Evolutionary conservation across 2,329 filamentous ascomycete genomes (phyloP).

Genomic region (Juglanconis oblonga): DNA sequence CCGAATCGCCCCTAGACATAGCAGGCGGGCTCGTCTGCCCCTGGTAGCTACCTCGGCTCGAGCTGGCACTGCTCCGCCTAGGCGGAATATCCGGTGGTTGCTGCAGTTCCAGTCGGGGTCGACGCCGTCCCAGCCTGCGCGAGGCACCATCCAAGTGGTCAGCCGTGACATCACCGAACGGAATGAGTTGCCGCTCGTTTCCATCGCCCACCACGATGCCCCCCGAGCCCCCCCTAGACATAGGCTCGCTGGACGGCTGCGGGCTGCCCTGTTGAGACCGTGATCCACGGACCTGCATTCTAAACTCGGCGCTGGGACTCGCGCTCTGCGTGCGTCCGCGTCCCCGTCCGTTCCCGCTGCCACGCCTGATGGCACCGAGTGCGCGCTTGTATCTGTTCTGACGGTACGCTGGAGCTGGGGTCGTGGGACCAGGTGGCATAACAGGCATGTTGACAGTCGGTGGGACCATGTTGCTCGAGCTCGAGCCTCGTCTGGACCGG

Average conservation of each 20-base stretch:
- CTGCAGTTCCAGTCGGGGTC: background rate
- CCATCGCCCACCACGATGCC: background rate
- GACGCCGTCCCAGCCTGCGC: background rate
- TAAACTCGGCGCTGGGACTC: conserved; percentile 2
- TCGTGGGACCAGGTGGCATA: background rate
- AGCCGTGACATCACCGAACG: background rate
- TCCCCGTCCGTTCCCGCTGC: background rate
- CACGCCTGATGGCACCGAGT: background rate
- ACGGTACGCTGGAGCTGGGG: background rate
- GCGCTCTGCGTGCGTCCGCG: conserved; percentile 8
- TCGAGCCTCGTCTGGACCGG: conserved; percentile 8
- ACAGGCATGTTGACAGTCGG: background rate
- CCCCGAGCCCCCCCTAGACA: background rate
- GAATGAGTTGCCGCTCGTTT: background rate
- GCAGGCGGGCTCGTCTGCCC: background rate
- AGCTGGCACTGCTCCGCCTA: background rate
- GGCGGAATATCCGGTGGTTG: background rate
- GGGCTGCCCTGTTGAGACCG: background rate
- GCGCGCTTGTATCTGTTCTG: background rate
- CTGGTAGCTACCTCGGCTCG: background rate
- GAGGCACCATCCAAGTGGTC: background rate
- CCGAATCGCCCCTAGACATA: background rate
- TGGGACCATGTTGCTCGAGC: background rate
- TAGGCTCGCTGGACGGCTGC: background rate
- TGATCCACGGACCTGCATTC: background rate